Evolutionary conservation across 2,329 filamentous ascomycete genomes (phyloP).

Genomic region (Fusarium continuum): DNA sequence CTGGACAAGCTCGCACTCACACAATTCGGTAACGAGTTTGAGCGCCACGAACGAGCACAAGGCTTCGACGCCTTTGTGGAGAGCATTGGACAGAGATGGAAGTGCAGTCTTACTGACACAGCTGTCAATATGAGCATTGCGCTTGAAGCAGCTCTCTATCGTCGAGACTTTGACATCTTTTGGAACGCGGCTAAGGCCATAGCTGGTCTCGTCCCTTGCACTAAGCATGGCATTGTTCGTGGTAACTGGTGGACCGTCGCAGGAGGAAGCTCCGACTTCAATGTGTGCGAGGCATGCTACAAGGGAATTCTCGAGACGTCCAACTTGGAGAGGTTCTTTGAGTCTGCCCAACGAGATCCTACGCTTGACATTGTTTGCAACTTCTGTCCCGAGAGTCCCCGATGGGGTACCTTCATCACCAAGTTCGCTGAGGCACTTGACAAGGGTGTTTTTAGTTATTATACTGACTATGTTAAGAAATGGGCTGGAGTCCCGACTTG

Average conservation of each 20-base stretch:
- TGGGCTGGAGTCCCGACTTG: slow-evolving; percentile 45
- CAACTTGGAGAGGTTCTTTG: slow-evolving; percentile 44
- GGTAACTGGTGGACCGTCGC: slow-evolving; percentile 49
- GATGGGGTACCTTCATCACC: slow-evolving; percentile 40
- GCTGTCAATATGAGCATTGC: slow-evolving; percentile 40
- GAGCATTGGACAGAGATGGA: slow-evolving; percentile 33
- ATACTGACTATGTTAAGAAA: slow-evolving; percentile 41
- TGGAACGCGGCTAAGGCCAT: slow-evolving; percentile 39
- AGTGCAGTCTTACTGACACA: slow-evolving; percentile 39
- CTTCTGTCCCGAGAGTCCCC: slow-evolving; percentile 41
- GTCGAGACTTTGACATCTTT: slow-evolving; percentile 44
- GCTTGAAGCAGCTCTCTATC: slow-evolving; percentile 39
- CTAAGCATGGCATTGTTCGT: slow-evolving; percentile 40
- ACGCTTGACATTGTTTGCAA: slow-evolving; percentile 43
- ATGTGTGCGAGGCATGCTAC: slow-evolving; percentile 49
- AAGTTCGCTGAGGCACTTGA: slow-evolving; percentile 46
- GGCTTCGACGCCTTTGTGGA: slow-evolving; percentile 41
- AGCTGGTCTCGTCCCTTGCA: slow-evolving; percentile 40
- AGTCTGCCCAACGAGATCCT: slow-evolving; percentile 28
- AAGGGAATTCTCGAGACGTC: slow-evolving; percentile 43
- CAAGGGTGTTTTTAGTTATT: slow-evolving; percentile 46
- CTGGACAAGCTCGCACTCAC: slow-evolving; percentile 48
- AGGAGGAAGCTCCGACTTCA: slow-evolving; percentile 35
- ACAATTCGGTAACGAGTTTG: slow-evolving; percentile 43
- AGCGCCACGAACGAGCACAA: slow-evolving; percentile 14